Evolutionary conservation across 225 moss, liverwort and hornwort species (phyloP).

Genomic region (Ulota crispa): DNA sequence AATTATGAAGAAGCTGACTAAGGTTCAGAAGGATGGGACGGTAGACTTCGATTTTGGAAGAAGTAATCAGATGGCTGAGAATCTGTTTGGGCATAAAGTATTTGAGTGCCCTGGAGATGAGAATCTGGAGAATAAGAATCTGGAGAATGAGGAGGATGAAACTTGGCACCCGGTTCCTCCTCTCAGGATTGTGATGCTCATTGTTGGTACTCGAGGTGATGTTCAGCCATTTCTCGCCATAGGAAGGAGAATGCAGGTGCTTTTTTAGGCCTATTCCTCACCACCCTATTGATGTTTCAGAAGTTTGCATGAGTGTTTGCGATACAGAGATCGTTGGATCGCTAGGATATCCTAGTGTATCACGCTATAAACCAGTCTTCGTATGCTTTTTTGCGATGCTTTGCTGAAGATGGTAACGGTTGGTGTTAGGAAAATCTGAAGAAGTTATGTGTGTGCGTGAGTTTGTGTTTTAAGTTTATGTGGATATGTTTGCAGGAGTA

Average conservation of each 20-base stretch:
- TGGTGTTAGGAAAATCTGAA: neutral
- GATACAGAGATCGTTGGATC: neutral
- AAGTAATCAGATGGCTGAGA: slow-evolving; percentile 52
- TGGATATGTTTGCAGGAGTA: slow-evolving; percentile 63
- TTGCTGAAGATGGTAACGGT: neutral
- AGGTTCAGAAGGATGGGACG: slow-evolving; percentile 68
- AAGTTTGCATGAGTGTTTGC: neutral
- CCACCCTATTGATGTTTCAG: neutral
- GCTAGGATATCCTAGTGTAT: neutral
- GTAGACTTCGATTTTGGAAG: slow-evolving; percentile 73
- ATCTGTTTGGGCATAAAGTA: slow-evolving; percentile 61
- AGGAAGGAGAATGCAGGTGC: slow-evolving; percentile 88
- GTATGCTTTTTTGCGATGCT: neutral
- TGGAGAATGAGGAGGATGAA: slow-evolving; percentile 61
- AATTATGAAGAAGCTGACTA: slow-evolving; percentile 72
- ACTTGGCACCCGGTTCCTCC: slow-evolving; percentile 62
- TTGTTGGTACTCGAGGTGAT: slow-evolving; percentile 96
- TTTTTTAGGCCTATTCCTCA: neutral
- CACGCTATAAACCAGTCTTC: neutral
- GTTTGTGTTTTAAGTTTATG: neutral
- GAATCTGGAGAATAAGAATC: slow-evolving; percentile 22
- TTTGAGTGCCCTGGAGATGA: neutral
- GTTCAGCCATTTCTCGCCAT: slow-evolving; percentile 98
- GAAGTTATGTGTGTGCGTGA: neutral
- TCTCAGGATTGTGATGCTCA: slow-evolving; percentile 90